phyloP scores from a whole-genome alignment of 208 protist genomes.

The Acanthamoeba quina region DNA sequence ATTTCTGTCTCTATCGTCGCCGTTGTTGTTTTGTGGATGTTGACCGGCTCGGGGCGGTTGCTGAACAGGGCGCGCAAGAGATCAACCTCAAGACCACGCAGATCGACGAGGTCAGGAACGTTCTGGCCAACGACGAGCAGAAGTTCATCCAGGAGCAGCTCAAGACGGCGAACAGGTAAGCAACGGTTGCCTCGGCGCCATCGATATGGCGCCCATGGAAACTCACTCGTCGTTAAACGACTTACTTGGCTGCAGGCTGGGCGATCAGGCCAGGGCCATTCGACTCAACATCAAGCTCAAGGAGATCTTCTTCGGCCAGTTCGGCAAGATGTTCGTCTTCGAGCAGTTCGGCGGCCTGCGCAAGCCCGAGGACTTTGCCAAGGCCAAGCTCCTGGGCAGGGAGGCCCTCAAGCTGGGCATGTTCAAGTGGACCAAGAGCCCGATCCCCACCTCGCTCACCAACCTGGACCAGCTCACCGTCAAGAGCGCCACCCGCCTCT shows the following conservation, averaged over 20 bases:
- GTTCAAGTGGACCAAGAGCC: conserved; percentile 64
- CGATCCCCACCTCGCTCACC: conserved; percentile 72
- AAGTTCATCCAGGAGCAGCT: conserved; percentile 73
- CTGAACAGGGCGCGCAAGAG: conserved; percentile 21
- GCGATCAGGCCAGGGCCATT: conserved; percentile 53
- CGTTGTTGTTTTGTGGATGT: neutral
- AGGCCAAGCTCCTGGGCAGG: conserved; percentile 71
- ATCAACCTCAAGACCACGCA: conserved; percentile 41
- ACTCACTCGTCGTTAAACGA: neutral
- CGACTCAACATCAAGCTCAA: conserved; percentile 65
- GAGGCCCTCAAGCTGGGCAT: conserved; percentile 42
- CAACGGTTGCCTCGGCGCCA: no score
- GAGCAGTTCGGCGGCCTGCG: conserved; percentile 47
- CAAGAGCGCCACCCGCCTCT: conserved; percentile 59
- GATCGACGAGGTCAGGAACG: conserved; percentile 20
- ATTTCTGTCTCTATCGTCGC: neutral
- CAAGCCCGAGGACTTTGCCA: conserved; percentile 66
- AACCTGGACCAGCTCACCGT: conserved; percentile 2
- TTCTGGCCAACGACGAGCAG: conserved; percentile 22
- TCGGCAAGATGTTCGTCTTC: conserved; percentile 69
- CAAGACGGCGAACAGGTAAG: neutral
- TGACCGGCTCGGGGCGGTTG: neutral
- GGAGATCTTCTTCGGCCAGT: conserved; percentile 73
- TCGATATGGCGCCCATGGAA: no score
- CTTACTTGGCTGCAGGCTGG: neutral